Evolutionary conservation across 129 eudicot genomes (phyloP).

Genomic region (Rutidosis leptorrhynchoides): DNA sequence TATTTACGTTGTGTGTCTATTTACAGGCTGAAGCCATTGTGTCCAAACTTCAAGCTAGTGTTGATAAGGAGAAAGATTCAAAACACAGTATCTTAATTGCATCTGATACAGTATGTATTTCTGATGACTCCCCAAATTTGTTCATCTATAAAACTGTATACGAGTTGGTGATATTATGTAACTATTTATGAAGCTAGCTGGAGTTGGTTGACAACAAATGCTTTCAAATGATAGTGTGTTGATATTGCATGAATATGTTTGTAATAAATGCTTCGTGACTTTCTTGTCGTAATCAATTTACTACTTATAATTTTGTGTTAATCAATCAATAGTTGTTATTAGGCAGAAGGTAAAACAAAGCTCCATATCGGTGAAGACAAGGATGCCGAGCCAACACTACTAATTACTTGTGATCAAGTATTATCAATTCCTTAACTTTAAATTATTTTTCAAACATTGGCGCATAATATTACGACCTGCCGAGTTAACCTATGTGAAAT

Average conservation of each 20-base stretch:
- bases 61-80: constrained; percentile 44
- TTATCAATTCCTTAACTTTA: constrained; percentile 32
- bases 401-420: constrained; percentile 97
- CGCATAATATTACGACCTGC: constrained; percentile 15
- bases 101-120: constrained; percentile 67
- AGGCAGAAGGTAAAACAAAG: constrained; percentile 78
- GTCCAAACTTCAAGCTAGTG: constrained; percentile 49
- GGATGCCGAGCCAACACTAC: constrained; percentile 68
- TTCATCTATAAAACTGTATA: background rate
- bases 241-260: background rate
- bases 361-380: constrained; percentile 53
- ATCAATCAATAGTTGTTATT: constrained; percentile 39
- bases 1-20: constrained; percentile 6
- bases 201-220: constrained; percentile 1
- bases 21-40: constrained; percentile 76
- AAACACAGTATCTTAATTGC: constrained; percentile 57
- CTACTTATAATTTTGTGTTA: constrained; percentile 17
- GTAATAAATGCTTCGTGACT: constrained; percentile 7
- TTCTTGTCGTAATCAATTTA: constrained; percentile 10
- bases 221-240: constrained; percentile 1
- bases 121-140: background rate
- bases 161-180: background rate
- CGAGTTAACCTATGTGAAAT: constrained; percentile 21
- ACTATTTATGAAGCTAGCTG: background rate
- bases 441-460: constrained; percentile 6